Evolutionary conservation across 1,139 yeast species (phyloP), one percentile per base, ranked within the genome.

Genomic region (Ogataea hybrid): DNA sequence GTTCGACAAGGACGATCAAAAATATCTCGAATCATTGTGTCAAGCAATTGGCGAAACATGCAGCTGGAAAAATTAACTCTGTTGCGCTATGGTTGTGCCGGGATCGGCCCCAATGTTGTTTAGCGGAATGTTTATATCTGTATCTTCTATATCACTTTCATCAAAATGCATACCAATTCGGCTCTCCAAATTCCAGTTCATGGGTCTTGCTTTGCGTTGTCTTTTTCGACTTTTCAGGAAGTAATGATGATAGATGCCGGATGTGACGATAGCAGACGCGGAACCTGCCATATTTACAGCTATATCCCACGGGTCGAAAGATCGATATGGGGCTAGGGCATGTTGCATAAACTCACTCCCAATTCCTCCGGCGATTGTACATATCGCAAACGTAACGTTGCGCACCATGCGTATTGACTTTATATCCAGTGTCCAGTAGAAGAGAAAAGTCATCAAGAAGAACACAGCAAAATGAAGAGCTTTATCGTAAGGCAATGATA

Each of bases 1-100:
- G 0, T 90, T 90, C 60, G 81, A 75, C 53, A 77, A 75, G 29
- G 57, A 60, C 2, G 98, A 92, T 57, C 64, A 69, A 49, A 51
- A 67, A 43, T 74, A 69, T 50, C 68, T 92, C 51, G 94, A 85
- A 58, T 54, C 65, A 42, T 67, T 90, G 45, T 87, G 83, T 0
- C 49, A 46, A 3, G 46, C 68, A 39, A 71, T 90, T 29, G 71
- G 73, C 5, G 56, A 66, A 21, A 65, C 79, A 9, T 77, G 85
- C 56, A 67, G 71, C n/a, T 39, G 42, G 42, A 28, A 11, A 20
- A n/a, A 25, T 17, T 17, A 18, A n/a, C 14, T 8, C 21, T n/a
- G 6, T 18, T 18, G 18, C 7, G 22, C 23, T 9, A 11, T 18
- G 10, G 20, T 11, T 11, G 31, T 31, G 15, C 21, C 8, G 6